Percentiles rank a stretch among this genome's conserved stretches.
Conservation (phyloP, 495 filamentous ascomycete species). For the Penicillium diatomitis region DNA sequence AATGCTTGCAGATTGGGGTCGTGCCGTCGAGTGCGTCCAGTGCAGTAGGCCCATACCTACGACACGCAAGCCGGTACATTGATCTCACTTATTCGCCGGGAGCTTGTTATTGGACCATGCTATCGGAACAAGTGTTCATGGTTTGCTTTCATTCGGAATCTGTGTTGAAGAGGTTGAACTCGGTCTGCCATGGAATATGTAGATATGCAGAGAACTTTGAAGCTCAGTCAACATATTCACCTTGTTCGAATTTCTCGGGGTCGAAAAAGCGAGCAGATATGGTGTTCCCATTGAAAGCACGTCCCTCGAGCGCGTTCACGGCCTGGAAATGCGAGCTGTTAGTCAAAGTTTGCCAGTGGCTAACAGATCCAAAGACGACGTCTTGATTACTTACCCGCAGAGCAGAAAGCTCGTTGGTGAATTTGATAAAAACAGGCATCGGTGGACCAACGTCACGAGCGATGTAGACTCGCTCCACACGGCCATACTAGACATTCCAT, state of each 20-base stretch:
- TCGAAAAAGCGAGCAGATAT: slow-evolving; percentile 75
- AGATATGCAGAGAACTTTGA: not conserved
- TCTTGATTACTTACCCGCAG: slow-evolving; percentile 52
- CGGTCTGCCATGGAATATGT: not conserved
- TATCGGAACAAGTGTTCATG: not conserved
- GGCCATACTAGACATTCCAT: slow-evolving; percentile 53
- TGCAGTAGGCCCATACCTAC: too few species aligned
- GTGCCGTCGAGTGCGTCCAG: too few species aligned
- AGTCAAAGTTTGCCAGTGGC: not conserved
- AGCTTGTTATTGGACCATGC: not conserved
- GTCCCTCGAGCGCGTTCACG: slow-evolving; percentile 76
- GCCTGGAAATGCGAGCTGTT: slow-evolving; percentile 42
- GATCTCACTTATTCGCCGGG: too few species aligned
- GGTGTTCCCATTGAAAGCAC: slow-evolving; percentile 76
- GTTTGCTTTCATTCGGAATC: not conserved
- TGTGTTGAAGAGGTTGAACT: not conserved
- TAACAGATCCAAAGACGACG: not conserved
- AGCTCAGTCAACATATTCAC: slow-evolving; percentile 46
- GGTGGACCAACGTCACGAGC: slow-evolving; percentile 42
- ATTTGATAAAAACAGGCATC: slow-evolving; percentile 80
- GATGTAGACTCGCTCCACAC: slow-evolving; percentile 75
- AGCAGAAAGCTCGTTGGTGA: slow-evolving; percentile 70
- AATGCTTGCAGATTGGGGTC: too few species aligned
- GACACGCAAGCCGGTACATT: too few species aligned
- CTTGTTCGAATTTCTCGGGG: slow-evolving; percentile 66